These are phyloP conservation scores for Sporothrix brasiliensis DNA, from an alignment of 2,329 filamentous ascomycete genomes.

Conservation along the genomic window DNA sequence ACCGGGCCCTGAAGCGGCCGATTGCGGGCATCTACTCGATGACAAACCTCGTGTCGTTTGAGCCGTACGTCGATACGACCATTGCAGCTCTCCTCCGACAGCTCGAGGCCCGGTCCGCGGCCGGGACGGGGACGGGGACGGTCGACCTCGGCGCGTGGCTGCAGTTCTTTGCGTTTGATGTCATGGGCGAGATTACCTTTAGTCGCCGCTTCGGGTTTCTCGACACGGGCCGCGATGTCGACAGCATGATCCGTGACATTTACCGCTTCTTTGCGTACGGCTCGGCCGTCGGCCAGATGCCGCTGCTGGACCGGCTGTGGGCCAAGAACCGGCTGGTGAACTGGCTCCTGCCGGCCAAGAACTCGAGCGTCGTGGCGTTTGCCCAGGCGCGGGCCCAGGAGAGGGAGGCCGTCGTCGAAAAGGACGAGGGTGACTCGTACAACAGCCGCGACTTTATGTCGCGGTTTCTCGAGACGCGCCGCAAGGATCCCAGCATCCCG, in stretches of 20 bases:
- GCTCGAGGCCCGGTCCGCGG: constrained; percentile 39
- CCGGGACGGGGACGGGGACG: constrained; percentile 25
- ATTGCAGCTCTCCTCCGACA: constrained; percentile 40
- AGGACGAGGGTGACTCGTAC: constrained; percentile 39
- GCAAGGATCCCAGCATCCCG: constrained; percentile 31
- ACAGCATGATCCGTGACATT: constrained; percentile 46
- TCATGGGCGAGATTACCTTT: constrained; percentile 49
- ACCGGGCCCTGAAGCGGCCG: constrained; percentile 28
- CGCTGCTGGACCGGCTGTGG: constrained; percentile 43
- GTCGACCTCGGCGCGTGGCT: constrained; percentile 50
- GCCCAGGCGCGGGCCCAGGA: constrained; percentile 10
- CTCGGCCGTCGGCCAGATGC: constrained; percentile 40
- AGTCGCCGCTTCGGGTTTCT: constrained; percentile 47
- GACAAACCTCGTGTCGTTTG: constrained; percentile 31
- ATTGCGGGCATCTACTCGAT: constrained; percentile 31
- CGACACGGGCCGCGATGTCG: constrained; percentile 39
- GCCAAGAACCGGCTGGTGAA: constrained; percentile 47
- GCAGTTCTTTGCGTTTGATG: constrained; percentile 46
- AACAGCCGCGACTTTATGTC: constrained; percentile 46
- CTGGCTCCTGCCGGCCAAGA: constrained; percentile 35
- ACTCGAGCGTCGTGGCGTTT: constrained; percentile 28
- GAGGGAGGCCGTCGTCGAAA: not conserved
- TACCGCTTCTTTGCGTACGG: constrained; percentile 33
- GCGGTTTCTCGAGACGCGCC: constrained; percentile 45
- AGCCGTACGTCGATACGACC: constrained; percentile 28